These are phyloP conservation scores for Pseudognaphalium luteoalbum DNA, from an alignment of 129 eudicot species.

Conservation along the genomic window DNA sequence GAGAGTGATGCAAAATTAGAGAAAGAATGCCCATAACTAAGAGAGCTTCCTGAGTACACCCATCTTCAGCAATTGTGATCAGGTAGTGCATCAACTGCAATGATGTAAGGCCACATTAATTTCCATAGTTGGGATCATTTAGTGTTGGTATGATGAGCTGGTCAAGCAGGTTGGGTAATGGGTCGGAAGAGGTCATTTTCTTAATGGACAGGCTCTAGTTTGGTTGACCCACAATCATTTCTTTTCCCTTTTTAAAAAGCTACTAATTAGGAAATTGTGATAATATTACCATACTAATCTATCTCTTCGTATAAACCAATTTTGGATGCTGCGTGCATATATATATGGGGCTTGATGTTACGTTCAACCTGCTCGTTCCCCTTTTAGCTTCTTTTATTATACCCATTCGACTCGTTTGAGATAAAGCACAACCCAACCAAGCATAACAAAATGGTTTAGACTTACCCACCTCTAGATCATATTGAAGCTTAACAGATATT, in stretches of 20 bases:
- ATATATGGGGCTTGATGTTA: neutral
- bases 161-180: neutral
- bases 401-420: neutral
- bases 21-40: slow-evolving; percentile 58
- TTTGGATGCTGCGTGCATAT: neutral
- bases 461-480: neutral
- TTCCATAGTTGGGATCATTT: slow-evolving; percentile 4
- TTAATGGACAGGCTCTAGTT: neutral
- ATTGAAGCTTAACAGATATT: neutral
- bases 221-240: neutral
- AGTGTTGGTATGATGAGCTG: neutral
- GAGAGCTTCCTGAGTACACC: slow-evolving; percentile 66
- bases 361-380: neutral
- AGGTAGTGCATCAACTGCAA: slow-evolving; percentile 71
- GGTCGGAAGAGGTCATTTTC: neutral
- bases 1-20: slow-evolving; percentile 76
- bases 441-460: neutral
- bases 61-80: slow-evolving; percentile 42
- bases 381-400: neutral
- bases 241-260: neutral
- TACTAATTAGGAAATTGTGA: neutral
- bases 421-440: neutral
- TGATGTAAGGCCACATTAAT: slow-evolving; percentile 2
- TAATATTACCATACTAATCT: neutral
- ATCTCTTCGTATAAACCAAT: neutral